Evolutionary conservation across 2,329 filamentous ascomycete species (phyloP).

Genomic region (Botrytis squamosa): DNA sequence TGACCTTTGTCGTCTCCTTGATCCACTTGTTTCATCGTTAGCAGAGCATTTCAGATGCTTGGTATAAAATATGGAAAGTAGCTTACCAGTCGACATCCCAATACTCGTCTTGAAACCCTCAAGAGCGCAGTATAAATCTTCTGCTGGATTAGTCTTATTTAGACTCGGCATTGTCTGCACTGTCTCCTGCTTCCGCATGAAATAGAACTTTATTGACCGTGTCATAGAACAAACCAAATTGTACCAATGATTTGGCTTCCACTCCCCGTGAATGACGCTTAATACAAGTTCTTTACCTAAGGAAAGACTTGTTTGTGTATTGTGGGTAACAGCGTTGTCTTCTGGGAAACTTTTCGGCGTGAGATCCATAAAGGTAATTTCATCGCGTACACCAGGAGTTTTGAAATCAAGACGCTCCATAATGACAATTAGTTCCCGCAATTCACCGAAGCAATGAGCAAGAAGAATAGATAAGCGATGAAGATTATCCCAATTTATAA

Average conservation of each 20-base stretch:
- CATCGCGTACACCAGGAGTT: too few relatives aligned
- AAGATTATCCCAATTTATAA: too few relatives aligned
- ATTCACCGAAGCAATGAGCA: too few relatives aligned
- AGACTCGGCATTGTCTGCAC: too few relatives aligned
- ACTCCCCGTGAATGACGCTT: background rate
- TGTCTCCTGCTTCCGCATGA: background rate
- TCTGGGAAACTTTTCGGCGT: background rate
- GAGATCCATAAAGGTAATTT: too few relatives aligned
- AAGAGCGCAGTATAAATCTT: background rate
- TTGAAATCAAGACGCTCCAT: too few relatives aligned
- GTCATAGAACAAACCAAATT: background rate
- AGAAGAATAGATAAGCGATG: too few relatives aligned
- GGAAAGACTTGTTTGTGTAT: background rate
- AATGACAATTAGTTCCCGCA: too few relatives aligned
- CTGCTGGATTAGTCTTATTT: background rate
- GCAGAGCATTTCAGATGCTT: background rate
- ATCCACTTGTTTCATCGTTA: background rate
- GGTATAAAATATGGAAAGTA: background rate
- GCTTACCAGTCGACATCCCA: background rate
- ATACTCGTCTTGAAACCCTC: fast-evolving
- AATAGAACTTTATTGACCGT: background rate
- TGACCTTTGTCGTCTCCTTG: background rate
- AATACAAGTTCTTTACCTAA: background rate
- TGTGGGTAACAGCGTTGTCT: too few relatives aligned
- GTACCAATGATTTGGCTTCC: background rate